These are phyloP conservation scores for Eremochloa ophiuroides DNA, from an alignment of 176 grass and related monocot genomes.

Conservation along the genomic window DNA sequence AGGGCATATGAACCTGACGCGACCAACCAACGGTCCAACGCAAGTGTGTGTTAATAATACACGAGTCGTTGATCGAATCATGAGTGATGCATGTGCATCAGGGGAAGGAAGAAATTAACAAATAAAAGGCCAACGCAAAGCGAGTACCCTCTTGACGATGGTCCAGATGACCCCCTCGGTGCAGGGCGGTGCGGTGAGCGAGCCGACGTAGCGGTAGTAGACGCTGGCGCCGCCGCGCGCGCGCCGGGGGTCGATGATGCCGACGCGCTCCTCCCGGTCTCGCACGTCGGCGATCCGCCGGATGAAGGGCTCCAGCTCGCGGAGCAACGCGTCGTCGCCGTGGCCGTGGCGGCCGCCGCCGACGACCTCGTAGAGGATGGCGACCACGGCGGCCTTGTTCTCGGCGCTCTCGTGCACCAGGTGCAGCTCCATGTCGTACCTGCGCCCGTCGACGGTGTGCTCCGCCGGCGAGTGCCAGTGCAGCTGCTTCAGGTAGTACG, in stretches of 20 bases:
- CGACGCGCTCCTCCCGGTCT: conserved; percentile 43
- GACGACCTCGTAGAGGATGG: conserved; percentile 48
- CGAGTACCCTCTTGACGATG: conserved; percentile 38
- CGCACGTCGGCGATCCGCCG: not conserved
- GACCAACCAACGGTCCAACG: too few relatives aligned
- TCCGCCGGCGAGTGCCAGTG: conserved; percentile 88
- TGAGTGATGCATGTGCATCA: not conserved
- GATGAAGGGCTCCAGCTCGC: conserved; percentile 51
- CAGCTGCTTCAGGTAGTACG: conserved; percentile 49
- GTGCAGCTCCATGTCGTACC: conserved; percentile 67
- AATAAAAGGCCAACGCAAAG: not conserved
- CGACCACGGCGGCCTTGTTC: conserved; percentile 44
- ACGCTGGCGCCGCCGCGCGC: conserved; percentile 24
- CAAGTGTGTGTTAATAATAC: too few relatives aligned
- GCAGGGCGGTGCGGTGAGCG: conserved; percentile 72
- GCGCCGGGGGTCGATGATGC: conserved; percentile 22
- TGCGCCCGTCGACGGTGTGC: conserved; percentile 54
- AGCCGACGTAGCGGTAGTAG: conserved; percentile 80
- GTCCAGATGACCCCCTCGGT: conserved; percentile 81
- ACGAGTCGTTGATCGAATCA: not conserved
- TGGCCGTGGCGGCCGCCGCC: rapidly evolving
- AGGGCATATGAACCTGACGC: too few relatives aligned
- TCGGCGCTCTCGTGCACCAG: conserved; percentile 55
- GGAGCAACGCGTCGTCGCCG: conserved; percentile 35
- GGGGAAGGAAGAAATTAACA: not conserved